A percentile compares a stretch with the other conserved stretches of the same genome.
Conservation (phyloP, 176 grass and related monocot species). For the Aegilops sharonensis region DNA sequence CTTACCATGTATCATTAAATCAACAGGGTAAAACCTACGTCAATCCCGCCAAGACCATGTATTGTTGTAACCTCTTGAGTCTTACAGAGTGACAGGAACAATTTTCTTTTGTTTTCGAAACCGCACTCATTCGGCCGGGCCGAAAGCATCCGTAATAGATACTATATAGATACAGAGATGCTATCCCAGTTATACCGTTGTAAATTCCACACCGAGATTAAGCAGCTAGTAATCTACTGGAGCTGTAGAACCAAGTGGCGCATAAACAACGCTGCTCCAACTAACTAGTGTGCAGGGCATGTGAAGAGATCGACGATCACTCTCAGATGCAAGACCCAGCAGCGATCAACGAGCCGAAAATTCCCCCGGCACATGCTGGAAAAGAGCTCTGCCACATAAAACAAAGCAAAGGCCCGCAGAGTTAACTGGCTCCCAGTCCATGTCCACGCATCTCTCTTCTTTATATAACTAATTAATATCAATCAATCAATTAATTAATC, state of each 20-base stretch:
- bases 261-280: neutral
- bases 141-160: neutral
- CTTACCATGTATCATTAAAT: no score
- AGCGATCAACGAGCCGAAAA: neutral
- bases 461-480: neutral
- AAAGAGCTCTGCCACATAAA: constrained; percentile 9
- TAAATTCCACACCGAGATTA: neutral
- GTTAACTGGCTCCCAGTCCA: constrained; percentile 15
- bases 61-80: no score
- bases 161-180: neutral
- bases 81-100: no score
- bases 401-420: neutral
- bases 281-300: constrained; percentile 12
- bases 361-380: constrained; percentile 25
- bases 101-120: no score
- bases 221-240: neutral
- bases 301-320: constrained; percentile 16
- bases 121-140: no score
- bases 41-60: no score
- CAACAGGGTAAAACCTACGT: no score
- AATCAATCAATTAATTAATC: neutral
- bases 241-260: constrained; percentile 7
- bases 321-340: constrained; percentile 9
- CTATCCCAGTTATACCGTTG: constrained; percentile 3
- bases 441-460: neutral